Base-by-base conservation (phyloP, 2,329 filamentous ascomycete genomes). In the Penicillium sumatraense region DNA sequence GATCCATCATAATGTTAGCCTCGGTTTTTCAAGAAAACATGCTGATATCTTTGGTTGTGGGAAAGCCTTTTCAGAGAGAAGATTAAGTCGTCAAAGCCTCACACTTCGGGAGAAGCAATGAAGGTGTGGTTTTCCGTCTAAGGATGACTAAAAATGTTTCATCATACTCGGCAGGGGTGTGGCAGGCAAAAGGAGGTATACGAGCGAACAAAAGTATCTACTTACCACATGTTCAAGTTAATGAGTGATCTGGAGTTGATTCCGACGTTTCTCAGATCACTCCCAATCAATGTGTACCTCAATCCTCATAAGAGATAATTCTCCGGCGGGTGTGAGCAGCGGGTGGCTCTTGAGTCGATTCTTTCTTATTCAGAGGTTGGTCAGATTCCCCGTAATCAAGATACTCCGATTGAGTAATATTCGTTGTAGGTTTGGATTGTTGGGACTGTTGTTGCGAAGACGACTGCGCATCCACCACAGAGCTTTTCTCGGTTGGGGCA, bases 91-190 rank as follows among this genome's bases (percentile, higher is more conserved):
- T 68, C 75, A 76, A 68, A 63, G 72, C 68, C 72, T 73, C 63
- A 71, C 71, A 72, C 72, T 73, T 71, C 57, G 65, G 66, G 33
- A 63, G 40, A 44, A 36, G 33, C 16, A n/a, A 16, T 36, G 56
- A 72, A 69, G 72, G 69, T 72, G 72, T 71, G 77, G 78, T 75
- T 77, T 63, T 96, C 87, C 84, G 91, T 81, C 90, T 96, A 96
- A 96, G 91, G 91, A 96, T 96, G 91, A 96, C 90, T 89, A 92
- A 78, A 83, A 75, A 26, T 74, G 81, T 92, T 86, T 95, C 91
- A 93, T 96, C 91, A 93, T 89, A 69, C 69, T 66, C 53, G 36
- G 42, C 23, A 20, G 31, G 53, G 54, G 36, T 11, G n/a, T 24
- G 5, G 2, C 8, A 21, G n/a, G 2, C 36, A 20, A 51, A 53